A percentile compares a stretch with the other conserved stretches of the same genome.
Conservation (phyloP, 768 basidiomycete species). For the Kwoniella mangroviensis region DNA sequence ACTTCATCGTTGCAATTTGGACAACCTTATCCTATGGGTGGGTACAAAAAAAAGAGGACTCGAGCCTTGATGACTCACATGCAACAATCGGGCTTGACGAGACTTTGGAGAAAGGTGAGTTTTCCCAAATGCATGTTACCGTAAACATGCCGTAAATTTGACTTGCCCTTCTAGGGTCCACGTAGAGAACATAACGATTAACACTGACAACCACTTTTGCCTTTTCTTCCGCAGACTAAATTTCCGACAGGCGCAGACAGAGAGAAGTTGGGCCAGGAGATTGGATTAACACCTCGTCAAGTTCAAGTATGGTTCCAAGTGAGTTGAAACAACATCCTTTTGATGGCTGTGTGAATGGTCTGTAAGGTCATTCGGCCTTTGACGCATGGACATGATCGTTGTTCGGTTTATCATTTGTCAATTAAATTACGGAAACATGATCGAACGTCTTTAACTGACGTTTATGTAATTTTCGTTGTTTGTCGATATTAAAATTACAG, state of each 20-base stretch:
- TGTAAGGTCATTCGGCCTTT: no score
- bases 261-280: constrained; percentile 29
- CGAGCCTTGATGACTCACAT: constrained; percentile 33
- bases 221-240: constrained; percentile 31
- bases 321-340: constrained; percentile 13
- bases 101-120: constrained; percentile 33
- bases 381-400: no score
- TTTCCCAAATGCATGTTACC: not conserved
- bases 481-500: constrained; percentile 4
- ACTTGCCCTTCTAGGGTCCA: not conserved
- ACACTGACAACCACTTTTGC: not conserved
- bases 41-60: constrained; percentile 24
- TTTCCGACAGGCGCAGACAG: constrained; percentile 36
- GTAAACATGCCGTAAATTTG: not conserved
- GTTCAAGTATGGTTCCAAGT: constrained; percentile 56
- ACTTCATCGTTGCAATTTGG: not conserved
- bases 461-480: not conserved
- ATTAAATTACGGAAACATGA: constrained; percentile 1
- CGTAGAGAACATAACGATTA: not conserved
- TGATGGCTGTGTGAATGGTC: not conserved
- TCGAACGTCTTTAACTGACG: not conserved
- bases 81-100: constrained; percentile 26
- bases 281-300: constrained; percentile 44
- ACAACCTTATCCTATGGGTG: constrained; percentile 1
- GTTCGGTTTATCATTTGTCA: not conserved